phyloP scores from a whole-genome alignment of 202 grass and related monocot species.

The Digitaria exilis region DNA sequence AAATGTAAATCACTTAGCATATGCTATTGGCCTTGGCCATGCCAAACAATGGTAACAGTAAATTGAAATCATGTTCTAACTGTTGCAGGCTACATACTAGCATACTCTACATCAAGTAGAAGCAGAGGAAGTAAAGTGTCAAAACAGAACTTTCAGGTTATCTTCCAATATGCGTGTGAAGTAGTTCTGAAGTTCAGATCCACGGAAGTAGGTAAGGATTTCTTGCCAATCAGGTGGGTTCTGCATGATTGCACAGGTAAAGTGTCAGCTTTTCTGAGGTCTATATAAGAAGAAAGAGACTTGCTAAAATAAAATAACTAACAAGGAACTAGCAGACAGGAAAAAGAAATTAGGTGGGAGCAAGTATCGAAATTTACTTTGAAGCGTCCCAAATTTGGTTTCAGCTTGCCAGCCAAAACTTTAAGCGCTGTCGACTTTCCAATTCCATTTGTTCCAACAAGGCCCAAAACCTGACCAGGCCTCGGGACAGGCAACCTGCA shows the following conservation, averaged over 20 bases:
- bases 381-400: conserved; percentile 93
- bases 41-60: background rate
- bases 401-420: conserved; percentile 93
- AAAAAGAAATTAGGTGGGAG: conserved; percentile 19
- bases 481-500: conserved; percentile 86
- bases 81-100: conserved; percentile 2
- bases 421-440: conserved; percentile 83
- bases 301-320: background rate
- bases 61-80: background rate
- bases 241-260: conserved; percentile 39
- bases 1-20: background rate
- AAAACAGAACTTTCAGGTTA: conserved; percentile 65
- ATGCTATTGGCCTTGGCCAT: background rate
- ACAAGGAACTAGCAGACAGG: background rate
- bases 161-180: conserved; percentile 87
- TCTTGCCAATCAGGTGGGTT: conserved; percentile 97
- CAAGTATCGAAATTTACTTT: conserved; percentile 58
- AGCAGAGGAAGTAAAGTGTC: conserved; percentile 3
- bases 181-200: conserved; percentile 91
- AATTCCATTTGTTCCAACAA: conserved; percentile 88
- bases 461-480: conserved; percentile 84
- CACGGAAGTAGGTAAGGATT: conserved; percentile 91
- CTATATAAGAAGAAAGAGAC: background rate
- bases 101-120: conserved; percentile 23
- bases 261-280: conserved; percentile 1